phyloP scores from a whole-genome alignment of 345 rosid genomes.

The Erucastrum elatum region DNA sequence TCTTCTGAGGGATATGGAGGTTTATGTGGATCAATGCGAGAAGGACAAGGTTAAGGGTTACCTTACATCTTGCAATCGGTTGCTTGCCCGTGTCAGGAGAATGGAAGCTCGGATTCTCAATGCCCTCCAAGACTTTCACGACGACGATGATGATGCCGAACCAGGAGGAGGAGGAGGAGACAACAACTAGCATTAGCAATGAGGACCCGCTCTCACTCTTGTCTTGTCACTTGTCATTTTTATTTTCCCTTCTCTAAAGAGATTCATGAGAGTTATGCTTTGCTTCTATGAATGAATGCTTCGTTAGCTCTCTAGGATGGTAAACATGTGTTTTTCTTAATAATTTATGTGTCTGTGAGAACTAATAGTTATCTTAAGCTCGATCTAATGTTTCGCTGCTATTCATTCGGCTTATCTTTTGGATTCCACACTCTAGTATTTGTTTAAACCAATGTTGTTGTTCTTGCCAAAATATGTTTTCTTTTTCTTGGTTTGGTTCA shows the following conservation, averaged over 20 bases:
- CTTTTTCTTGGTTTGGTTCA: not conserved
- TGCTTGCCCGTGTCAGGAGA: constrained; percentile 41
- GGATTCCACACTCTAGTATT: not conserved
- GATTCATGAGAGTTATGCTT: not conserved
- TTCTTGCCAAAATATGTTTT: not conserved
- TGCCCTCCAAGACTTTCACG: constrained; percentile 24
- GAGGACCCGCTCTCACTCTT: not conserved
- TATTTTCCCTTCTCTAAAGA: not conserved
- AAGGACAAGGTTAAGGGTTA: constrained; percentile 33
- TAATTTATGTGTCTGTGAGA: not conserved
- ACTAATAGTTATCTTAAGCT: not conserved
- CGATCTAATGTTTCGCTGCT: not conserved
- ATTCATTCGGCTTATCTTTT: not conserved
- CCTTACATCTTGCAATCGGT: constrained; percentile 33
- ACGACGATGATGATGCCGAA: constrained; percentile 7
- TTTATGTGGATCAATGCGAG: constrained; percentile 33
- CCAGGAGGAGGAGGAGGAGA: not conserved
- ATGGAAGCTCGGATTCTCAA: constrained; percentile 42
- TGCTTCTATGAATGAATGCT: not conserved
- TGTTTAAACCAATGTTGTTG: not conserved
- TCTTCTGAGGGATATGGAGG: constrained; percentile 36
- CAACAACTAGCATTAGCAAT: not conserved
- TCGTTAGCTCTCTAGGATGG: not conserved
- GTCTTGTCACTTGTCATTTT: not conserved
- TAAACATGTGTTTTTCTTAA: too few relatives aligned